Conservation (phyloP, 179 eudicot species). For the Heliamphora pulchella region DNA sequence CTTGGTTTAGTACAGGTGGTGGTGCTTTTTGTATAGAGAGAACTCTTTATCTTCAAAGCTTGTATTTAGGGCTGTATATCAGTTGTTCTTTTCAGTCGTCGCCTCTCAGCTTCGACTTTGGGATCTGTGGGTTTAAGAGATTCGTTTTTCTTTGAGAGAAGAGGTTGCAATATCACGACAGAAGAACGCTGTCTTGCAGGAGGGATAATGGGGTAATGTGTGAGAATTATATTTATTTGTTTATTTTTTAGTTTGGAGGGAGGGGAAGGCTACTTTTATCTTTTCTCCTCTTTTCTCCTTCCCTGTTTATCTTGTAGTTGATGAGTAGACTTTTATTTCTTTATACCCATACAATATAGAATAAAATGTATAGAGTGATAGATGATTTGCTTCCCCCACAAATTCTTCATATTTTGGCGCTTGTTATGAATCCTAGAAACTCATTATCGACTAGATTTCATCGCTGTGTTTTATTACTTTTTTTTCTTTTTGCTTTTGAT, state of each 20-base stretch:
- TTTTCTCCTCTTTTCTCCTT: not conserved
- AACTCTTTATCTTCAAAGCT: too few species aligned
- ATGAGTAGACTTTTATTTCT: not conserved
- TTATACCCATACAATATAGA: not conserved
- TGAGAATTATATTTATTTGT: not conserved
- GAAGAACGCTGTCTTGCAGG: not conserved
- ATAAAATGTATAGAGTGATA: not conserved
- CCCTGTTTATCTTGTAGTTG: not conserved
- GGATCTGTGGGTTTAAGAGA: too few species aligned
- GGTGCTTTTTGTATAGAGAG: too few species aligned
- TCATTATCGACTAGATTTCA: too few species aligned
- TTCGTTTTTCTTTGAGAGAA: too few species aligned
- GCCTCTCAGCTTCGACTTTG: too few species aligned
- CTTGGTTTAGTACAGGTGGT: too few species aligned
- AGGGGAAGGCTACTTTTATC: not conserved
- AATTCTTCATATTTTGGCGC: not conserved
- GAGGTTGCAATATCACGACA: too few species aligned
- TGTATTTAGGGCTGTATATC: too few species aligned
- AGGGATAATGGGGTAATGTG: not conserved
- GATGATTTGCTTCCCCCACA: constrained; percentile 1
- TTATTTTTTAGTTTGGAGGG: not conserved
- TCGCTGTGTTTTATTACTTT: too few species aligned
- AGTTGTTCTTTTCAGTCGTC: too few species aligned
- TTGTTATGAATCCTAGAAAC: not conserved
- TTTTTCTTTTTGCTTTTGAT: too few species aligned